Evolutionary conservation across 768 basidiomycete species (phyloP).

Genomic region (Tulasnella calospora): DNA sequence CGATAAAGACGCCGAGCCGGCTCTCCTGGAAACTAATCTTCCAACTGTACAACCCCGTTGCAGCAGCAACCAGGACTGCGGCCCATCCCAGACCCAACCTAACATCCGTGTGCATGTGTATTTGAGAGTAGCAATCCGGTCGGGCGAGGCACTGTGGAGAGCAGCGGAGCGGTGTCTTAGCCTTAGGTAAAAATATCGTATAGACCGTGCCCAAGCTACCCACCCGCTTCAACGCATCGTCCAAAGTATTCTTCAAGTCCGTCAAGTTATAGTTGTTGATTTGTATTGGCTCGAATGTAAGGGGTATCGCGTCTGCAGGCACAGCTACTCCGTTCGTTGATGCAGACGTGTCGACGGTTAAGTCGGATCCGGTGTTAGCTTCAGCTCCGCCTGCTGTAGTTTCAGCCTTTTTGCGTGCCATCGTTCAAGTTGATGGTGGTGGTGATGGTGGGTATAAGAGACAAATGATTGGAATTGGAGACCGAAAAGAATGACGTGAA

Average conservation of each 20-base stretch:
- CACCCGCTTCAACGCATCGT: conserved; percentile 88
- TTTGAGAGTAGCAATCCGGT: conserved; percentile 79
- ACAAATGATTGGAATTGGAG: background rate
- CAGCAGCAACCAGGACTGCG: conserved; percentile 73
- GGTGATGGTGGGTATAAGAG: background rate
- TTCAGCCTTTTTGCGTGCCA: conserved; percentile 7
- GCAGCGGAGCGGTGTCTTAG: background rate
- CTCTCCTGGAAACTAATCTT: conserved; percentile 84
- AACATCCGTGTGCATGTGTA: conserved; percentile 82
- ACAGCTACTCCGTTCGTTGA: background rate
- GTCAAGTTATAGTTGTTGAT: conserved; percentile 50
- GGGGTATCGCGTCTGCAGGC: background rate
- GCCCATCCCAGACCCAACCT: conserved; percentile 83
- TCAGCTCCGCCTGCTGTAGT: background rate
- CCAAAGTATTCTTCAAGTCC: conserved; percentile 55
- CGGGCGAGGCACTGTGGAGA: conserved; percentile 67
- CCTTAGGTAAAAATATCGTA: conserved; percentile 9
- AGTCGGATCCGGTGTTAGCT: background rate
- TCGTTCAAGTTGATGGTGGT: background rate
- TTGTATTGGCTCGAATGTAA: conserved; percentile 35
- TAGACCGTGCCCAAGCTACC: conserved; percentile 32
- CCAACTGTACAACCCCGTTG: conserved; percentile 79
- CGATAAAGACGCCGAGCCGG: conserved; percentile 73
- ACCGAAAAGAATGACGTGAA: conserved; percentile 1
- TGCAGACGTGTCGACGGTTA: conserved; percentile 1